Percentiles rank a stretch among this genome's conserved stretches.
phyloP scores from a whole-genome alignment of 495 filamentous ascomycete species.

The Rostrohypoxylon terebratum region DNA sequence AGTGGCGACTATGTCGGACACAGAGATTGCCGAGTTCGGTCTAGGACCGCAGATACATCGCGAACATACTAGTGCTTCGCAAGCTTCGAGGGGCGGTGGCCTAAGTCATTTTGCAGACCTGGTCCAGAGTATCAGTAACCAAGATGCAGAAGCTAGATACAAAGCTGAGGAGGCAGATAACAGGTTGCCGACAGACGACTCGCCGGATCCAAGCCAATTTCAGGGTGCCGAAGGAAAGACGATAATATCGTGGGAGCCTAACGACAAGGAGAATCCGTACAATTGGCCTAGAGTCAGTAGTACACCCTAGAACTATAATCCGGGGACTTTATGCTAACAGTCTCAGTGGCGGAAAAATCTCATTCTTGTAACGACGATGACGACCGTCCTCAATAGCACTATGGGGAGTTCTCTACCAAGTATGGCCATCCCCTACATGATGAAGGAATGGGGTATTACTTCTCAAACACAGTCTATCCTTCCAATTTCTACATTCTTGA shows the following conservation, averaged over 20 bases:
- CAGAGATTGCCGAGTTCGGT: slow-evolving; percentile 1
- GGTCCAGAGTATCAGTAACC: slow-evolving; percentile 53
- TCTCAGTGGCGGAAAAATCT: slow-evolving; percentile 66
- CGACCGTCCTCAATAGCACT: slow-evolving; percentile 79
- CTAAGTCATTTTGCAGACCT: slow-evolving; percentile 40
- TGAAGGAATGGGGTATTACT: slow-evolving; percentile 67
- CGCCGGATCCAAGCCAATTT: slow-evolving; percentile 22
- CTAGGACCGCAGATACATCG: slow-evolving; percentile 18
- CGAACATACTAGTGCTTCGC: slow-evolving; percentile 25
- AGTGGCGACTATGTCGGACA: slow-evolving; percentile 14
- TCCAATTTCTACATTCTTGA: slow-evolving; percentile 78
- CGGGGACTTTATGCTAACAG: slow-evolving; percentile 21
- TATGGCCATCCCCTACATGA: slow-evolving; percentile 69
- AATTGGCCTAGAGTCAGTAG: slow-evolving; percentile 63
- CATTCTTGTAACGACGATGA: slow-evolving; percentile 67
- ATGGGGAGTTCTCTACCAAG: slow-evolving; percentile 75
- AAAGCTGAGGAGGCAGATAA: slow-evolving; percentile 54
- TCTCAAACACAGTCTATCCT: slow-evolving; percentile 70
- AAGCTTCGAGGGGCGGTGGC: slow-evolving; percentile 7
- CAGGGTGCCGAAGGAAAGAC: slow-evolving; percentile 47
- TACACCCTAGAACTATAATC: neutral
- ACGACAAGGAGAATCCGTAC: slow-evolving; percentile 66
- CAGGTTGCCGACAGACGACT: slow-evolving; percentile 39
- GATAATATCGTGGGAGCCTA: slow-evolving; percentile 62
- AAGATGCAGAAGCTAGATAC: slow-evolving; percentile 52